phyloP scores from a whole-genome alignment of 345 rosid genomes.

The Viola odorata region DNA sequence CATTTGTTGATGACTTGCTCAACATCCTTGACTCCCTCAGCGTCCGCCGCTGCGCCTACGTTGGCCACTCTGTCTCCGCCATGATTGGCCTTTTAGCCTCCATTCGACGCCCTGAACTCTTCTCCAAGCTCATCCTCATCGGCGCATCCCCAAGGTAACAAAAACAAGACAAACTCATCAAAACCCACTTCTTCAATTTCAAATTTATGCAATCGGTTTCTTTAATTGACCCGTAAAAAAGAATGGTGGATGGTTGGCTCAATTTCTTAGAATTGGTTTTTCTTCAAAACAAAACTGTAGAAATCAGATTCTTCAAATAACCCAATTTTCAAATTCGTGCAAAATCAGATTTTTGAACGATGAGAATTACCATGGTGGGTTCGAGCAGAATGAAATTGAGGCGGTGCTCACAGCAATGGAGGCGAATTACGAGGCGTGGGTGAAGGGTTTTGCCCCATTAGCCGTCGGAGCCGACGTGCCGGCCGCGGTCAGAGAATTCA shows the following conservation, averaged over 20 bases:
- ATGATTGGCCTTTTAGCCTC: constrained; percentile 86
- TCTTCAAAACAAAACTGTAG: too few species aligned
- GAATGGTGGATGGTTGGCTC: too few species aligned
- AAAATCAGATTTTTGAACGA: constrained; percentile 34
- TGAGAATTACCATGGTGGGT: constrained; percentile 68
- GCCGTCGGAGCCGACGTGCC: constrained; percentile 86
- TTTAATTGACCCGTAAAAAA: too few species aligned
- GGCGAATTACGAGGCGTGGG: constrained; percentile 81
- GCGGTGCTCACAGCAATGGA: constrained; percentile 70
- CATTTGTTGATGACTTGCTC: constrained; percentile 73
- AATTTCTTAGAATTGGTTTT: too few species aligned
- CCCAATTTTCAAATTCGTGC: not conserved
- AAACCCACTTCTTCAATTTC: too few species aligned
- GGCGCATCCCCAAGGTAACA: constrained; percentile 73
- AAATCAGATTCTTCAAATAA: too few species aligned
- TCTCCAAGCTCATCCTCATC: constrained; percentile 66
- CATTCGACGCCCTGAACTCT: constrained; percentile 70
- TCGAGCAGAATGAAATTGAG: constrained; percentile 55
- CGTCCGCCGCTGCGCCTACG: constrained; percentile 52
- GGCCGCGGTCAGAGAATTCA: constrained; percentile 68
- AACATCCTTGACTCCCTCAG: constrained; percentile 62
- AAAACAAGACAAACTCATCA: too few species aligned
- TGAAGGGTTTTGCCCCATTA: constrained; percentile 58
- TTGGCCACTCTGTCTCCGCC: constrained; percentile 89
- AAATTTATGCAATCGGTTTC: not conserved